Evolutionary conservation across 2,329 filamentous ascomycete genomes (phyloP).

Genomic region (Sporothrix inflata): DNA sequence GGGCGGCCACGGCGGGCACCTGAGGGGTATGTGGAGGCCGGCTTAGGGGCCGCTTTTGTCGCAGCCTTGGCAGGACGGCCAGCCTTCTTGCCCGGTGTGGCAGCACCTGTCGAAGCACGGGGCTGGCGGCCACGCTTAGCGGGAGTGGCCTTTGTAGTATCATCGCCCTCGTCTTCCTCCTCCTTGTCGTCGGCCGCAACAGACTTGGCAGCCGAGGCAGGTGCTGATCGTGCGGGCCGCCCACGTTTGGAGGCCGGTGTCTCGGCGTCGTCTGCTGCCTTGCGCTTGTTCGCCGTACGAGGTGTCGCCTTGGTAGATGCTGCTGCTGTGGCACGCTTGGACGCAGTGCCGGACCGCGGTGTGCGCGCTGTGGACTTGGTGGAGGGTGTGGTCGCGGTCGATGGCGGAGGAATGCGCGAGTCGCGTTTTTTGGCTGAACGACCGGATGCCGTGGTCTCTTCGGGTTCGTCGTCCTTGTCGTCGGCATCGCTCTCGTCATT

Average conservation of each 20-base stretch:
- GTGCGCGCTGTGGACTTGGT: slow-evolving; percentile 8
- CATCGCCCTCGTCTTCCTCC: not conserved
- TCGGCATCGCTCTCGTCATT: not conserved
- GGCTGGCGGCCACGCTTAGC: slow-evolving; percentile 20
- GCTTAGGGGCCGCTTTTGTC: slow-evolving; percentile 2
- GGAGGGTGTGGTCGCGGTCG: not conserved
- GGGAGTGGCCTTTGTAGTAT: not conserved
- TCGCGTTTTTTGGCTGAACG: not conserved
- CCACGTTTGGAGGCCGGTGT: slow-evolving; percentile 31
- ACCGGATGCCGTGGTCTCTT: not conserved
- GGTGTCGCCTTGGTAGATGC: not conserved
- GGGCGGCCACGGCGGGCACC: slow-evolving; percentile 27
- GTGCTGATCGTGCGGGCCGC: slow-evolving; percentile 22
- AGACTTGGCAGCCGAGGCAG: not conserved
- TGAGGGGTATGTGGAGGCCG: not conserved
- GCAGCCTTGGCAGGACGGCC: not conserved
- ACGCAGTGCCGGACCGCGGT: slow-evolving; percentile 16
- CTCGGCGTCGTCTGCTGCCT: slow-evolving; percentile 33
- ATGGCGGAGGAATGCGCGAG: not conserved
- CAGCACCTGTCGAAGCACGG: not conserved
- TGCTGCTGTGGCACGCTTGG: slow-evolving; percentile 2
- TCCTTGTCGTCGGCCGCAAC: not conserved
- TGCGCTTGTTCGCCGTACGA: slow-evolving; percentile 35
- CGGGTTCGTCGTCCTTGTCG: not conserved
- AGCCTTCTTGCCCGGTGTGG: slow-evolving; percentile 14